phyloP scores from a whole-genome alignment of 306 rosid species.

The Carpinus fangiana region DNA sequence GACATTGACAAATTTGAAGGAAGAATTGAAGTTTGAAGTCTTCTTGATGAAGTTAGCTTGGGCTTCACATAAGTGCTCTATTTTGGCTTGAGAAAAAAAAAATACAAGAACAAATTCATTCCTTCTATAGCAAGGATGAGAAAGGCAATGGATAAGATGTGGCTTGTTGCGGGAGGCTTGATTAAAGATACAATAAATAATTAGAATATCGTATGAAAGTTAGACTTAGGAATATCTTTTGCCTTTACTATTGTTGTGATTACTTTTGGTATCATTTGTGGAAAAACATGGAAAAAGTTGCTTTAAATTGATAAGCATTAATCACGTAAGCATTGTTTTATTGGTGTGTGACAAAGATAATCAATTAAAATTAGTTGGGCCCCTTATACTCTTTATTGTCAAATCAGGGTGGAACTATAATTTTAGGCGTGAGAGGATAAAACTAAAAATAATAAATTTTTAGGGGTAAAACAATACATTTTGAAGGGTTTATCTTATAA shows the following conservation, averaged over 20 bases:
- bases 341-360: background rate
- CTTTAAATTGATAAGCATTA: background rate
- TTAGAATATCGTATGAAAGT: background rate
- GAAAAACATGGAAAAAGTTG: background rate
- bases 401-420: background rate
- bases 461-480: too few species aligned
- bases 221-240: background rate
- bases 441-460: too few species aligned
- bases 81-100: background rate
- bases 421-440: too few species aligned
- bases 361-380: background rate
- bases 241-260: background rate
- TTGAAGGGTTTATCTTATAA: too few species aligned
- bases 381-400: background rate
- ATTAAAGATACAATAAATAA: background rate
- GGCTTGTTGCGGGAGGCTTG: background rate
- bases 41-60: too few species aligned
- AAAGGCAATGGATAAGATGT: background rate
- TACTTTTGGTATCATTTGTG: background rate
- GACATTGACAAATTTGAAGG: too few species aligned
- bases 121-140: background rate
- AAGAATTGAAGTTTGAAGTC: too few species aligned
- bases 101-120: background rate
- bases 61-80: background rate
- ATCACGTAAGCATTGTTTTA: background rate